A percentile compares a stretch with the other conserved stretches of the same genome.
phyloP scores from a whole-genome alignment of 129 eudicot species.

The Heracleum sosnowskyi region DNA sequence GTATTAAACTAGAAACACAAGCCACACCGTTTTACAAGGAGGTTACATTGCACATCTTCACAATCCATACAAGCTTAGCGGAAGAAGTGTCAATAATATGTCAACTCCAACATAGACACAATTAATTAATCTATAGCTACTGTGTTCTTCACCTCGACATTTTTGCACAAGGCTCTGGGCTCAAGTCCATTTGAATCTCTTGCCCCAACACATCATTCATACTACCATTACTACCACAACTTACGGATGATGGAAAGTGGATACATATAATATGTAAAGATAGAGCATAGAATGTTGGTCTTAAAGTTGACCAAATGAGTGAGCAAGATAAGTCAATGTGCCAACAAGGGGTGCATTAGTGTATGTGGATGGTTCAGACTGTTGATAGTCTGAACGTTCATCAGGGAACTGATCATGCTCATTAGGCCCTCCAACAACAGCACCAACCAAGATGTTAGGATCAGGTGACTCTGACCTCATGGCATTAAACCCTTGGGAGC shows the following conservation, averaged over 20 bases:
- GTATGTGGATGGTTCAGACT: constrained; percentile 96
- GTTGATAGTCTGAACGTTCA: constrained; percentile 74
- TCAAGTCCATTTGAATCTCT: constrained; percentile 20
- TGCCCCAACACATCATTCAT: constrained; percentile 1
- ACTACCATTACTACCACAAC: background rate
- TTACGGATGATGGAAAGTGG: background rate
- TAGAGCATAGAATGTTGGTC: background rate
- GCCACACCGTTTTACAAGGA: constrained; percentile 17
- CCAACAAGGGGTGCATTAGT: constrained; percentile 97
- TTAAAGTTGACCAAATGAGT: constrained; percentile 88
- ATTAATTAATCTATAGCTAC: background rate
- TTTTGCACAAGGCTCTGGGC: constrained; percentile 10
- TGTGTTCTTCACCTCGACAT: background rate
- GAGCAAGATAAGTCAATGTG: constrained; percentile 82
- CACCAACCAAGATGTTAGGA: constrained; percentile 72
- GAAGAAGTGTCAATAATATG: background rate
- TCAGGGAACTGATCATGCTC: constrained; percentile 81
- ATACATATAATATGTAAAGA: background rate
- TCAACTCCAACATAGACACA: background rate
- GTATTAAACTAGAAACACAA: background rate
- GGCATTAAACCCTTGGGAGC: constrained; percentile 64
- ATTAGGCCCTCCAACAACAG: constrained; percentile 93
- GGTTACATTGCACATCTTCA: background rate
- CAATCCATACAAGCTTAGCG: background rate
- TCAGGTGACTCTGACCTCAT: constrained; percentile 64